A percentile compares a stretch with the other conserved stretches of the same genome.
Evolutionary conservation across 2,329 filamentous ascomycete genomes (phyloP).

Genomic region (Verruconis gallopava): DNA sequence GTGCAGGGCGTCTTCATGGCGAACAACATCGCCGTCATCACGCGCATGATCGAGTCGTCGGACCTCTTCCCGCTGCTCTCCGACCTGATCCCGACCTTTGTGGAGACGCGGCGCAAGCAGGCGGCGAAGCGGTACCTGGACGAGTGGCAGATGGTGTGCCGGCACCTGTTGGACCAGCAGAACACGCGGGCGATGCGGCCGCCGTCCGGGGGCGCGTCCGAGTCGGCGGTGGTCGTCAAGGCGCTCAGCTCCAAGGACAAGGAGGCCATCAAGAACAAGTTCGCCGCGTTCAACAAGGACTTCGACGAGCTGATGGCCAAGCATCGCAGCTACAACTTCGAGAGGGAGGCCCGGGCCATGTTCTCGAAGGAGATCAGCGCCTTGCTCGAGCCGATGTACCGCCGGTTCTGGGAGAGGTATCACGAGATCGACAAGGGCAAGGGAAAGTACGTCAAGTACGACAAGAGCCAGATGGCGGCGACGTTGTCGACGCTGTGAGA

Average conservation of each 20-base stretch:
- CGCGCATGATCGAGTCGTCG: slow-evolving; percentile 70
- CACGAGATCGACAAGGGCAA: slow-evolving; percentile 96
- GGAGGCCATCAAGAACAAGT: slow-evolving; percentile 93
- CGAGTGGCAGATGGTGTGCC: slow-evolving; percentile 76
- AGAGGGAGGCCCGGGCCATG: slow-evolving; percentile 71
- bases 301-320: slow-evolving; percentile 81
- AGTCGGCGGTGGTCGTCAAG: slow-evolving; percentile 76
- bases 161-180: slow-evolving; percentile 73
- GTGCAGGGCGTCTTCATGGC: slow-evolving; percentile 79
- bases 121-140: slow-evolving; percentile 71
- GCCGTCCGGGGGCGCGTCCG: slow-evolving; percentile 50
- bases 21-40: slow-evolving; percentile 73
- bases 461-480: slow-evolving; percentile 67
- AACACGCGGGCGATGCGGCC: slow-evolving; percentile 68
- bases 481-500: slow-evolving; percentile 37
- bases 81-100: neutral
- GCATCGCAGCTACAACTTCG: slow-evolving; percentile 79
- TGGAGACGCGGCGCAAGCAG: slow-evolving; percentile 82
- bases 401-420: slow-evolving; percentile 91
- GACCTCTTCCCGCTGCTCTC: slow-evolving; percentile 59
- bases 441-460: slow-evolving; percentile 96
- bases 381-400: slow-evolving; percentile 88
- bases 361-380: slow-evolving; percentile 76
- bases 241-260: slow-evolving; percentile 78
- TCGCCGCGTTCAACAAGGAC: slow-evolving; percentile 73